These are phyloP conservation scores for Coemansia sp. DNA, from an alignment of 192 early-diverging fungal genomes.

Conservation along the genomic window DNA sequence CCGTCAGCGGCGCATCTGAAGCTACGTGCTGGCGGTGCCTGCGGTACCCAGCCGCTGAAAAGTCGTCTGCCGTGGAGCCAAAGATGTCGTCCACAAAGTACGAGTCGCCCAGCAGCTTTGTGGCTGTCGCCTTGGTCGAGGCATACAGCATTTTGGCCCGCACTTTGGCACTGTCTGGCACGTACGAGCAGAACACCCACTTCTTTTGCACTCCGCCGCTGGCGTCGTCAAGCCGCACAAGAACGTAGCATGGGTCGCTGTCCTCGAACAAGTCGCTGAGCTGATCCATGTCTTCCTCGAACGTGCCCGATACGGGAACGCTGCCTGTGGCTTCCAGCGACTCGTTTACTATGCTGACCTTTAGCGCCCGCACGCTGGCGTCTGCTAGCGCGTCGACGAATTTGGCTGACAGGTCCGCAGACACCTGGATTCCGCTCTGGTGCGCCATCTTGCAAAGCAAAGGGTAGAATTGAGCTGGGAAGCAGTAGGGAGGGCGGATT, in stretches of 20 bases:
- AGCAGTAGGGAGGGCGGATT: too few relatives aligned
- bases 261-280: slow-evolving; percentile 56
- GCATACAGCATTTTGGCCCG: slow-evolving; percentile 96
- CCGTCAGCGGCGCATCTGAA: slow-evolving; percentile 78
- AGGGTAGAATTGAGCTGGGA: too few relatives aligned
- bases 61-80: slow-evolving; percentile 59
- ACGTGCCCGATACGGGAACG: slow-evolving; percentile 36
- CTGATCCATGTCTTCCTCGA: slow-evolving; percentile 58
- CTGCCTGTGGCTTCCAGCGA: slow-evolving; percentile 44
- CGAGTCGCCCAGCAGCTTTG: slow-evolving; percentile 77
- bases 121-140: slow-evolving; percentile 74
- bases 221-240: slow-evolving; percentile 66
- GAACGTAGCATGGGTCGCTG: slow-evolving; percentile 63
- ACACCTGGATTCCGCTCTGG: slow-evolving; percentile 49
- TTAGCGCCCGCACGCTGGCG: slow-evolving; percentile 45
- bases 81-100: slow-evolving; percentile 81
- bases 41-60: slow-evolving; percentile 31
- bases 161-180: slow-evolving; percentile 78
- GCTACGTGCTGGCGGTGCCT: slow-evolving; percentile 35
- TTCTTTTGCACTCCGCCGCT: slow-evolving; percentile 24
- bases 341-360: slow-evolving; percentile 54
- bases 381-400: slow-evolving; percentile 24
- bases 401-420: slow-evolving; percentile 15
- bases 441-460: slow-evolving; percentile 34
- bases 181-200: slow-evolving; percentile 78